Evolutionary conservation across 805 yeast species (phyloP).

Genomic region (Lipomyces mesembrius): DNA sequence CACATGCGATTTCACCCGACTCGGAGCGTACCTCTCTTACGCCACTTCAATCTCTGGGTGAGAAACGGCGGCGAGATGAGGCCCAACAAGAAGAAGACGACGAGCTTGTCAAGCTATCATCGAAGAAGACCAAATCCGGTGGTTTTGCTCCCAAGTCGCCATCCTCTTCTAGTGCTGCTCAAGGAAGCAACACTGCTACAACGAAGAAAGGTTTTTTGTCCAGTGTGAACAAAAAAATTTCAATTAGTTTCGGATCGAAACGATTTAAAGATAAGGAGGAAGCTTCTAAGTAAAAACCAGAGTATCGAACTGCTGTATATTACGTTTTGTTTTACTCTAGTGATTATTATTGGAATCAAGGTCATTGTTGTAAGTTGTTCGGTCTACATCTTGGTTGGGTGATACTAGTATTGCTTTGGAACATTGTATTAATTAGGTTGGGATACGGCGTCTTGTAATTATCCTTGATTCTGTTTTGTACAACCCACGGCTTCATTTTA

Average conservation of each 20-base stretch:
- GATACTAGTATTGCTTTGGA: not conserved
- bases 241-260: slow-evolving; percentile 17
- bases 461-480: not conserved
- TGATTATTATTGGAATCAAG: not conserved
- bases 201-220: slow-evolving; percentile 21
- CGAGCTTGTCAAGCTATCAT: slow-evolving; percentile 24
- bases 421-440: not conserved
- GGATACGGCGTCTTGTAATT: not conserved
- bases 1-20: not conserved
- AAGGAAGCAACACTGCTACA: not conserved
- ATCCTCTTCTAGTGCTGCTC: not conserved
- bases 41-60: slow-evolving; percentile 17
- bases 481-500: too few relatives aligned
- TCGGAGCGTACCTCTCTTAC: slow-evolving; percentile 5
- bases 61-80: slow-evolving; percentile 32
- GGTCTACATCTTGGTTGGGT: not conserved
- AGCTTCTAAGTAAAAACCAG: not conserved
- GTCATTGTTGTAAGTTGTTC: not conserved
- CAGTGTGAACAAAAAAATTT: slow-evolving; percentile 8
- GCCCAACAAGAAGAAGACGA: slow-evolving; percentile 31
- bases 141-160: not conserved
- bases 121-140: slow-evolving; percentile 15
- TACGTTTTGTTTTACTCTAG: not conserved
- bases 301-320: not conserved
- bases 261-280: slow-evolving; percentile 10